phyloP scores from a whole-genome alignment of 2,329 filamentous ascomycete genomes.

The Knufia petricola region DNA sequence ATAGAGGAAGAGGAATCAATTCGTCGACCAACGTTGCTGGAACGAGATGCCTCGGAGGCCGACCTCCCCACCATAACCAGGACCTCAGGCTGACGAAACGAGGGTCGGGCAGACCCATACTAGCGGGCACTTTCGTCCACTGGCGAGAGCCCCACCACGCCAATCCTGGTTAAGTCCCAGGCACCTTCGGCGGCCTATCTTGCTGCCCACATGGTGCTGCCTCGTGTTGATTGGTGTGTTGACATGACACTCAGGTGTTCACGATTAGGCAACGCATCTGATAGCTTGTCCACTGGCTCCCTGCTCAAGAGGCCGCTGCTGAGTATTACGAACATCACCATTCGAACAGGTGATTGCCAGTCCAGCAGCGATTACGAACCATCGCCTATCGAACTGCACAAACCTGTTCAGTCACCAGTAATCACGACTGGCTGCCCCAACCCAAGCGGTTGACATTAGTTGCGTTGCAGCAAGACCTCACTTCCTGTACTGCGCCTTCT shows the following conservation, averaged over 20 bases:
- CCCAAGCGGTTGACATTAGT: not conserved
- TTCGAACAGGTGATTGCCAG: too few species aligned
- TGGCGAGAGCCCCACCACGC: not conserved
- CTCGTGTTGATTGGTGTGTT: not conserved
- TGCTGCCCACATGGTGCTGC: not conserved
- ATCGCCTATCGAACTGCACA: not conserved
- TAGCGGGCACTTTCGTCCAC: not conserved
- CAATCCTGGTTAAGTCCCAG: not conserved
- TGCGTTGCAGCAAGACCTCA: constrained; percentile 1
- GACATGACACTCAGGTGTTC: not conserved
- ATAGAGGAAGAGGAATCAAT: too few species aligned
- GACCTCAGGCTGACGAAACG: not conserved
- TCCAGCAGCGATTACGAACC: too few species aligned
- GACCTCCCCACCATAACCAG: too few species aligned
- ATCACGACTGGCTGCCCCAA: constrained; percentile 2
- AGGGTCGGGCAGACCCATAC: not conserved
- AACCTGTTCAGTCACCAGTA: not conserved
- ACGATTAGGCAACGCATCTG: not conserved
- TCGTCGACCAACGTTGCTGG: too few species aligned
- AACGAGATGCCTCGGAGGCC: too few species aligned
- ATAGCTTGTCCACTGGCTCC: not conserved
- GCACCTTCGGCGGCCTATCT: not conserved
- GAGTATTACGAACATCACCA: not conserved
- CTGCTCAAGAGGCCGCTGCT: not conserved
- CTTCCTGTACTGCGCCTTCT: not conserved